phyloP scores from a whole-genome alignment of 441 rosid genomes.

The Syzygium malaccense region DNA sequence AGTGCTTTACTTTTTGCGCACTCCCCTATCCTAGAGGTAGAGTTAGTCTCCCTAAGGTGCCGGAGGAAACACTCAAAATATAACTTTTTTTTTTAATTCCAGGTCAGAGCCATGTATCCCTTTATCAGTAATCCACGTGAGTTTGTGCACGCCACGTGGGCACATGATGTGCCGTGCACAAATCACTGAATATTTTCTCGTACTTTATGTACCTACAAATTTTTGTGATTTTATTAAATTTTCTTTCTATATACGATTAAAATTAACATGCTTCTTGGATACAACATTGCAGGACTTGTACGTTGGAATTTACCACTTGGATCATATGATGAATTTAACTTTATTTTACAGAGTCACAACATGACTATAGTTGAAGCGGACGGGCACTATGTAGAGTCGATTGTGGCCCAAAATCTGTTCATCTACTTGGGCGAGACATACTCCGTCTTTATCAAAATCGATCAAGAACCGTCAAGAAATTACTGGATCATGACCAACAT shows the following conservation, averaged over 20 bases:
- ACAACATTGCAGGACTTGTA: background rate
- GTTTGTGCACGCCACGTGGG: too few relatives aligned
- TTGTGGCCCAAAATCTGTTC: constrained; percentile 46
- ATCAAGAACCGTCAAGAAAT: constrained; percentile 44
- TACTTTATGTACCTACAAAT: background rate
- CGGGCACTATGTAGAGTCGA: constrained; percentile 65
- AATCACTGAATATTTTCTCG: too few relatives aligned
- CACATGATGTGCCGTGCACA: too few relatives aligned
- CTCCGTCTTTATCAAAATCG: constrained; percentile 48
- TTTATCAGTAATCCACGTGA: too few relatives aligned
- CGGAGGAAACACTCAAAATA: too few relatives aligned
- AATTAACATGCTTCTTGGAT: background rate
- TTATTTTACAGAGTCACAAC: constrained; percentile 44
- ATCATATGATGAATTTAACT: background rate
- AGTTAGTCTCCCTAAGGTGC: too few relatives aligned
- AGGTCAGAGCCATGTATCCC: too few relatives aligned
- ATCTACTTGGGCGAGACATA: constrained; percentile 77
- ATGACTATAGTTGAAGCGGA: constrained; percentile 75
- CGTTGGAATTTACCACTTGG: background rate
- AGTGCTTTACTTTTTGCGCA: too few relatives aligned
- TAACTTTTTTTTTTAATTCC: too few relatives aligned
- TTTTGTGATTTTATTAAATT: background rate
- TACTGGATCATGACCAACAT: constrained; percentile 56
- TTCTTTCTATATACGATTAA: background rate
- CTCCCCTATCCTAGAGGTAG: too few relatives aligned